Percentiles rank a stretch among this genome's conserved stretches.
These are phyloP conservation scores for Apiospora pterosperma DNA, from an alignment of 2,329 filamentous ascomycete genomes.

Conservation along the genomic window DNA sequence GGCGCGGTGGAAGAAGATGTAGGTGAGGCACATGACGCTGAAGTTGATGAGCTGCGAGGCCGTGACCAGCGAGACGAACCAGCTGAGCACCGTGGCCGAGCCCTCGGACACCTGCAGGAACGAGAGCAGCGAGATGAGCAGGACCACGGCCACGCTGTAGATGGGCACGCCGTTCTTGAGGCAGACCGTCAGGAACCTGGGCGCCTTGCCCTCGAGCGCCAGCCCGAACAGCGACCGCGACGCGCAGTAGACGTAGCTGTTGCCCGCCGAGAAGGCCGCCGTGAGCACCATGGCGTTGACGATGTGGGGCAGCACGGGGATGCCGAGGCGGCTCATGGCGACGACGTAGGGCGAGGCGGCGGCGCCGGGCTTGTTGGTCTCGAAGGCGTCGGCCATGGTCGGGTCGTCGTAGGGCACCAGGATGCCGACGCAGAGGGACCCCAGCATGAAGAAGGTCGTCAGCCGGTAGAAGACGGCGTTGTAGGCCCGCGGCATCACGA, in stretches of 20 bases:
- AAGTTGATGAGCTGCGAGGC: conserved; percentile 75
- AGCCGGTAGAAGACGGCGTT: conserved; percentile 79
- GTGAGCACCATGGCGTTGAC: conserved; percentile 71
- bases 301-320: conserved; percentile 63
- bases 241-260: conserved; percentile 66
- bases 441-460: conserved; percentile 72
- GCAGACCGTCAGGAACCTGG: conserved; percentile 55
- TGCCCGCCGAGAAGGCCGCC: conserved; percentile 64
- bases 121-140: conserved; percentile 65
- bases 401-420: conserved; percentile 67
- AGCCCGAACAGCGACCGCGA: conserved; percentile 67
- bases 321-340: conserved; percentile 64
- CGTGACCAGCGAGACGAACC: conserved; percentile 68
- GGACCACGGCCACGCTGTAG: conserved; percentile 65
- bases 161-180: conserved; percentile 67
- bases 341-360: conserved; percentile 66
- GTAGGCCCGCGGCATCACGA: conserved; percentile 68
- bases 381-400: conserved; percentile 58
- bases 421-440: conserved; percentile 69
- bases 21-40: conserved; percentile 65
- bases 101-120: conserved; percentile 70
- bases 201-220: conserved; percentile 66
- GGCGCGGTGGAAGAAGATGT: conserved; percentile 69
- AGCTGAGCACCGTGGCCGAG: conserved; percentile 64
- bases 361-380: conserved; percentile 57